Base-by-base conservation (phyloP, 805 yeast genomes). In the Teunomyces stri region DNA sequence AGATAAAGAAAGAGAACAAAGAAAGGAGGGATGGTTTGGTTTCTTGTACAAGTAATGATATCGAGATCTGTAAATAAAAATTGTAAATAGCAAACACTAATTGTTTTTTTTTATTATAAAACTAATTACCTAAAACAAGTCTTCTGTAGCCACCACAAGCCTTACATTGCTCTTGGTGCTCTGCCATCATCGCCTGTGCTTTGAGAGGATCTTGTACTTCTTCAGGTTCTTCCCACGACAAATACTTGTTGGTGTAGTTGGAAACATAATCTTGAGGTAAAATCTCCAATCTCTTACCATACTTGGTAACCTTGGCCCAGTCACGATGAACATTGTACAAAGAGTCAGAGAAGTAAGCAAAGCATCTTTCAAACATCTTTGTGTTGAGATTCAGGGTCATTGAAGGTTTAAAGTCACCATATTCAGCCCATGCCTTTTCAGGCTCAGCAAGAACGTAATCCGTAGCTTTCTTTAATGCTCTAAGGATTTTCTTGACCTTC, bases 1-100 rank as follows among this genome's bases (percentile, higher is more conserved):
- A 22, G 77, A 74, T 51, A 82, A 75, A 25, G 85, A 83, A 56
- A 81, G 91, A 62, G 86, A 84, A 45, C 75, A 75, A 56, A 79
- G 84, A 59, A 80, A 82, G 56, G 69, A 76, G 30, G 77, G 81
- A 15, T 78, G 85, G 77, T 77, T 85, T 45, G 75, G 83, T 6
- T 80, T 79, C 64, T 68, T 80, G 46, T 80, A 78, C 55, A 78
- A 78, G 65, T 78, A 57, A 55, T 3, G 5, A 15, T 12, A 12
- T 15, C 18, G 28, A 20, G 10, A 21, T 12, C 27, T 28, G 28
- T 29, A 22, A 30, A 21, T 31, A 29, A 31, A 25, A 18, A 18
- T 25, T 42, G 44, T 42, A 42, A 22, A 30, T 42, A 42, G 31
- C 27, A 40, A 22, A 4, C 16, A 29, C 28, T 13, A 18, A 29